Conservation (phyloP, 305 asterid genomes). For the Solanum hybrid region DNA sequence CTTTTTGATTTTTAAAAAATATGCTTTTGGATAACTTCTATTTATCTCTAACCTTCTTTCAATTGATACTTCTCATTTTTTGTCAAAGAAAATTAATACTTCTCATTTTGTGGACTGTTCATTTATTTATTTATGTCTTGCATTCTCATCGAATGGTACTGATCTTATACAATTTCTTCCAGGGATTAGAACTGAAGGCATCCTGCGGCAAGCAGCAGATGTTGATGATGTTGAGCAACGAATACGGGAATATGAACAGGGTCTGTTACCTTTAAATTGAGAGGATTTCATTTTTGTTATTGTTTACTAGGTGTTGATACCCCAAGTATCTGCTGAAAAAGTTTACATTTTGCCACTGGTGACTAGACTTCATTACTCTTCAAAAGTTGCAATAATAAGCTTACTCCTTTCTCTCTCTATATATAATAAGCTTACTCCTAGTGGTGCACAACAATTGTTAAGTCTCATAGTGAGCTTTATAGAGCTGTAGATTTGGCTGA, state of each 20-base stretch:
- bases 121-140: not conserved
- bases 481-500: not conserved
- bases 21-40: not conserved
- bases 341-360: not conserved
- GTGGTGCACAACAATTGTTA: not conserved
- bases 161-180: slow-evolving; percentile 22
- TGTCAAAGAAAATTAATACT: not conserved
- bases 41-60: not conserved
- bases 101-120: not conserved
- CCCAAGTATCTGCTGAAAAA: not conserved
- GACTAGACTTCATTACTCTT: not conserved
- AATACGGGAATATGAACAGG: slow-evolving; percentile 89
- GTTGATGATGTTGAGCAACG: slow-evolving; percentile 94
- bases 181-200: slow-evolving; percentile 92
- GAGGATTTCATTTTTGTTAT: not conserved
- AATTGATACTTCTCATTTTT: not conserved
- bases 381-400: not conserved
- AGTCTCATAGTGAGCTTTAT: not conserved
- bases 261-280: slow-evolving; percentile 29
- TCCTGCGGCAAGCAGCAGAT: slow-evolving; percentile 97
- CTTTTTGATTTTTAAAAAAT: not conserved
- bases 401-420: not conserved
- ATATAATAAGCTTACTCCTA: not conserved
- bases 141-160: slow-evolving; percentile 15
- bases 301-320: slow-evolving; percentile 1